Conservation (phyloP, 139 green algal genomes). For the Haematococcus lacustris region DNA sequence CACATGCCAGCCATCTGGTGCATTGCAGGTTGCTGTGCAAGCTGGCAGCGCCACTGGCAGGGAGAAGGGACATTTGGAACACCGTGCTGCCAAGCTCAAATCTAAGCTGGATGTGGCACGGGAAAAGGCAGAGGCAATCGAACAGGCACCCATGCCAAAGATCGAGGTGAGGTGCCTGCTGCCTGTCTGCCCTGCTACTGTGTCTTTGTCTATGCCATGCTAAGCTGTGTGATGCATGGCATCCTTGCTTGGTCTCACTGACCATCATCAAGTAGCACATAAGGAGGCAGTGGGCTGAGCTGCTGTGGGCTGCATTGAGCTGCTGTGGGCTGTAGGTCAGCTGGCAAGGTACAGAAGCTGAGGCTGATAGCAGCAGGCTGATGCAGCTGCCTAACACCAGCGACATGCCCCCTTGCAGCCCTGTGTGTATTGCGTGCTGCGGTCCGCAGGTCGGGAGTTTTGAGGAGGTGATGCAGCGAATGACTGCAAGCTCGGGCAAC, state of each 20-base stretch:
- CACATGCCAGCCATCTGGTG: neutral
- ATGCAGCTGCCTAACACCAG: no score
- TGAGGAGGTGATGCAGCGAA: slow-evolving; percentile 59
- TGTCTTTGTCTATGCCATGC: no score
- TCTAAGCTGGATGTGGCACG: slow-evolving; percentile 30
- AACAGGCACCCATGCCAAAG: slow-evolving; percentile 48
- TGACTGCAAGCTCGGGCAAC: slow-evolving; percentile 36
- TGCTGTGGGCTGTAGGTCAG: neutral
- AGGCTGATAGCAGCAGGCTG: no score
- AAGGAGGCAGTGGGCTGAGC: no score
- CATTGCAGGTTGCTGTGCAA: neutral
- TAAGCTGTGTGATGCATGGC: no score
- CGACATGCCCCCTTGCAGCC: no score
- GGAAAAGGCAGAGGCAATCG: slow-evolving; percentile 35
- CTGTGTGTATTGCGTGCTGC: neutral
- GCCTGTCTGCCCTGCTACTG: neutral
- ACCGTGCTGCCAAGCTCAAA: slow-evolving; percentile 33
- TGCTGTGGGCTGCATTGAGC: no score
- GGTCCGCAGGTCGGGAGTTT: slow-evolving; percentile 45
- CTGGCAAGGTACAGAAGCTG: no score
- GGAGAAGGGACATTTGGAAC: slow-evolving; percentile 30
- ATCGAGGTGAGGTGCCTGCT: slow-evolving; percentile 44
- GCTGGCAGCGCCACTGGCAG: slow-evolving; percentile 7
- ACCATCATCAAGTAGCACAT: no score
- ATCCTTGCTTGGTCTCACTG: no score